Percentiles rank a stretch among this genome's conserved stretches.
These are phyloP conservation scores for Penicillium coprophilum DNA, from an alignment of 495 filamentous ascomycete species.

Conservation along the genomic window DNA sequence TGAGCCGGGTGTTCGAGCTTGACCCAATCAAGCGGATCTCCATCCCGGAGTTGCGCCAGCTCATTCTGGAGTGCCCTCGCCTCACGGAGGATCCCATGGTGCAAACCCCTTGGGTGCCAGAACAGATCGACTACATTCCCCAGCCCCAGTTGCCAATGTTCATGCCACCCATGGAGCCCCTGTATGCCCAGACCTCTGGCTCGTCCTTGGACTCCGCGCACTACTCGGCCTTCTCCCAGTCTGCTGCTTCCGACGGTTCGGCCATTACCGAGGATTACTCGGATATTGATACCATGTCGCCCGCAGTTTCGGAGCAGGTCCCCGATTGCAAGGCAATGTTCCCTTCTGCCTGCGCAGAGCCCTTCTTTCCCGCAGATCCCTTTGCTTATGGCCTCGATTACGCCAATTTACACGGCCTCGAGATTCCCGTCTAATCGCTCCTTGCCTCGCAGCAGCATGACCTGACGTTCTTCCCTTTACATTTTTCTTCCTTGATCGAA, in stretches of 20 bases:
- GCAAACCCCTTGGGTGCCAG: slow-evolving; percentile 30
- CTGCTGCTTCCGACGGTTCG: slow-evolving; percentile 43
- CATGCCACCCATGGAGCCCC: slow-evolving; percentile 31
- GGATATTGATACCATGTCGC: slow-evolving; percentile 44
- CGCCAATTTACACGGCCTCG: slow-evolving; percentile 29
- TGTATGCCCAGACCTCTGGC: slow-evolving; percentile 41
- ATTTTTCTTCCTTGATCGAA: background rate
- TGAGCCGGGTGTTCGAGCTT: slow-evolving; percentile 85
- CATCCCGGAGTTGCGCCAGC: slow-evolving; percentile 73
- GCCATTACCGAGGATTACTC: slow-evolving; percentile 46
- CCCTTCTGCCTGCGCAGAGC: slow-evolving; percentile 30
- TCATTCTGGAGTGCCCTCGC: slow-evolving; percentile 72
- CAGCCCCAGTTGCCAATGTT: slow-evolving; percentile 32
- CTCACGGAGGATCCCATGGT: slow-evolving; percentile 60
- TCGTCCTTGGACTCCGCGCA: slow-evolving; percentile 44
- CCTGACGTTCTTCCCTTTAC: slow-evolving; percentile 4
- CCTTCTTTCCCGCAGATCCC: slow-evolving; percentile 27
- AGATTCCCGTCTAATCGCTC: slow-evolving; percentile 4
- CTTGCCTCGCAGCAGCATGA: slow-evolving; percentile 20
- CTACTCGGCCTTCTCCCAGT: slow-evolving; percentile 44
- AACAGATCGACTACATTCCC: slow-evolving; percentile 31
- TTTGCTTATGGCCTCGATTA: slow-evolving; percentile 24
- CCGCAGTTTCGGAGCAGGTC: slow-evolving; percentile 34
- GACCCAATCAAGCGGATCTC: slow-evolving; percentile 84
- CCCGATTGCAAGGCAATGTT: slow-evolving; percentile 37